Conservation (phyloP, 495 filamentous ascomycete species). For the Melanomma pulvis-pyrius region DNA sequence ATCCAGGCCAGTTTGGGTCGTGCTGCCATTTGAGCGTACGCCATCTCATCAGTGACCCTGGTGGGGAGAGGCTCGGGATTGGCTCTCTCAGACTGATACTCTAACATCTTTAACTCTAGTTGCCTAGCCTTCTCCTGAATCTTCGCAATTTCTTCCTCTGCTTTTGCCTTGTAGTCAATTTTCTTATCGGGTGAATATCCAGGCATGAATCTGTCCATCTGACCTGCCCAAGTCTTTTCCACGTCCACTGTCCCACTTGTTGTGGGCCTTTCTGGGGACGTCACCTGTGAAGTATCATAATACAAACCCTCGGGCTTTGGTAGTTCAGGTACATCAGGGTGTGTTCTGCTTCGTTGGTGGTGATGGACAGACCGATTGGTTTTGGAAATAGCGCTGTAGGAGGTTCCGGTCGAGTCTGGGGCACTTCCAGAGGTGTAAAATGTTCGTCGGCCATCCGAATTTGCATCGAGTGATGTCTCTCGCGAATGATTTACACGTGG, state of each 20-base stretch:
- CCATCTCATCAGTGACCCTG: slow-evolving; percentile 28
- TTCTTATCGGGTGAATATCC: slow-evolving; percentile 1
- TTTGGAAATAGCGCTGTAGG: slow-evolving; percentile 24
- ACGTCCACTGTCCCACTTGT: slow-evolving; percentile 24
- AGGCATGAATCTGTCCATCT: slow-evolving; percentile 21
- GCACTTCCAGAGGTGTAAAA: slow-evolving; percentile 30
- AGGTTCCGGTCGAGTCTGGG: slow-evolving; percentile 24
- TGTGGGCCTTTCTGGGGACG: slow-evolving; percentile 19
- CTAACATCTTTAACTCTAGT: slow-evolving; percentile 13
- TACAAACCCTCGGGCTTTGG: neutral
- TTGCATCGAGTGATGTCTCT: slow-evolving; percentile 26
- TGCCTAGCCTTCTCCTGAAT: slow-evolving; percentile 28
- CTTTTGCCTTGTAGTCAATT: slow-evolving; percentile 12
- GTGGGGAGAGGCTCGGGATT: neutral
- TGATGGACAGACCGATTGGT: slow-evolving; percentile 4
- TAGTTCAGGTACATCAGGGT: slow-evolving; percentile 15
- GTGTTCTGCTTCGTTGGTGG: slow-evolving; percentile 9
- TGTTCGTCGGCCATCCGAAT: slow-evolving; percentile 26
- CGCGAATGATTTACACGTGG: slow-evolving; percentile 13
- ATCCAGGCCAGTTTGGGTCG: slow-evolving; percentile 32
- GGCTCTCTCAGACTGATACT: slow-evolving; percentile 8
- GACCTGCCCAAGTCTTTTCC: slow-evolving; percentile 27
- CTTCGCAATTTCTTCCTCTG: slow-evolving; percentile 19
- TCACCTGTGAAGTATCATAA: neutral
- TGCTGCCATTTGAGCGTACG: slow-evolving; percentile 27